Evolutionary conservation across 2,329 filamentous ascomycete genomes (phyloP).

Genomic region (Alternaria sp.): DNA sequence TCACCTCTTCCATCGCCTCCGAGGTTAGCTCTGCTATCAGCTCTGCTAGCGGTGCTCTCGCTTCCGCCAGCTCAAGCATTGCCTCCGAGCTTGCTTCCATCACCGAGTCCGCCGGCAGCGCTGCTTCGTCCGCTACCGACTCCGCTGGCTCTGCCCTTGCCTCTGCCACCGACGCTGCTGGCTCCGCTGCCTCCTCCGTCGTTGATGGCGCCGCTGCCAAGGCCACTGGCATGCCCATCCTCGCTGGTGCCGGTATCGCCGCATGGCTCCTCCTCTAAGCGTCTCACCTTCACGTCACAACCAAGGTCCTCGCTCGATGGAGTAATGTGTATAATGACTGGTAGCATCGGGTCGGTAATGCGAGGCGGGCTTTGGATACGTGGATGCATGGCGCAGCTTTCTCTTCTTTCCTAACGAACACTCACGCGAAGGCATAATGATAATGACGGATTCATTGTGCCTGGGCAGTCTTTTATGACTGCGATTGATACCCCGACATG

Average conservation of each 20-base stretch:
- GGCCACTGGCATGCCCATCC: slow-evolving; percentile 46
- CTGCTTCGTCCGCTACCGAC: slow-evolving; percentile 11
- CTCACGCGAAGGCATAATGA: slow-evolving; percentile 30
- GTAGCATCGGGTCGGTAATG: slow-evolving; percentile 10
- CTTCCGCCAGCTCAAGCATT: slow-evolving; percentile 15
- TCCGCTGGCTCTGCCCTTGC: slow-evolving; percentile 17
- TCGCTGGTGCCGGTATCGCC: slow-evolving; percentile 46
- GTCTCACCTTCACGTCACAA: slow-evolving; percentile 3
- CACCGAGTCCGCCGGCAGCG: slow-evolving; percentile 15
- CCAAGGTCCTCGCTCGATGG: slow-evolving; percentile 30
- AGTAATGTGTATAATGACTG: slow-evolving; percentile 45
- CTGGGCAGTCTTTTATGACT: slow-evolving; percentile 25
- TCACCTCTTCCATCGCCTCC: slow-evolving; percentile 14
- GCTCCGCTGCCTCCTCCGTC: slow-evolving; percentile 21
- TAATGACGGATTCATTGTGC: slow-evolving; percentile 31
- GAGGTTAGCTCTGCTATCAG: slow-evolving; percentile 5
- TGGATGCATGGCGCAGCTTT: slow-evolving; percentile 21
- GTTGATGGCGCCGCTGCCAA: slow-evolving; percentile 30
- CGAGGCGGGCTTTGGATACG: slow-evolving; percentile 32
- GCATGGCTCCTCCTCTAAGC: slow-evolving; percentile 49
- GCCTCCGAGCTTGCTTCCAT: slow-evolving; percentile 21
- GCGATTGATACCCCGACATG: slow-evolving; percentile 43
- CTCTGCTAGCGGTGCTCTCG: slow-evolving; percentile 1
- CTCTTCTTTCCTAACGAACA: slow-evolving; percentile 22
- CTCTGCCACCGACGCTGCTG: slow-evolving; percentile 14